Percentiles rank a stretch among this genome's conserved stretches.
These are phyloP conservation scores for Lasiosphaeria hispida DNA, from an alignment of 495 filamentous ascomycete genomes.

Conservation along the genomic window DNA sequence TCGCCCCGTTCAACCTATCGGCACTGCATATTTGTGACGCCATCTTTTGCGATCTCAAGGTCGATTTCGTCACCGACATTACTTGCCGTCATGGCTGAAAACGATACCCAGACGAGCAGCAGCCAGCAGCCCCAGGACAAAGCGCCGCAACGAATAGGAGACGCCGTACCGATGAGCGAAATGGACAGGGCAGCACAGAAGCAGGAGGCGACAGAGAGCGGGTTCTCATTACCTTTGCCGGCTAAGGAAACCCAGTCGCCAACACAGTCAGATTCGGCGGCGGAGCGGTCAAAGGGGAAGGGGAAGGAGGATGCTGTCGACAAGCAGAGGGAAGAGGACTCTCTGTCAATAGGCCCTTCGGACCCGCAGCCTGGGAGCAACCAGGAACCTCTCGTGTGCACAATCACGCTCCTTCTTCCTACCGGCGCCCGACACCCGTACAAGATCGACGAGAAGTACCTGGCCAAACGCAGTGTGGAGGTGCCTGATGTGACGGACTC, in stretches of 20 bases:
- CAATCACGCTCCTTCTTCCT: conserved; percentile 73
- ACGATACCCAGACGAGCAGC: background rate
- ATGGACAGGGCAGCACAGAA: conserved; percentile 8
- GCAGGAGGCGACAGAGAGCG: conserved; percentile 8
- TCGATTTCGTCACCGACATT: background rate
- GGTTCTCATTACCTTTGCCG: conserved; percentile 1
- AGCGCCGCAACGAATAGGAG: conserved; percentile 16
- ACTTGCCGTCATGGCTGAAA: conserved; percentile 21
- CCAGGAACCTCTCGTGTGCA: conserved; percentile 29
- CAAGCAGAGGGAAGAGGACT: conserved; percentile 29
- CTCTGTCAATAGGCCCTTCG: conserved; percentile 43
- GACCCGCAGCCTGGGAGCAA: conserved; percentile 26
- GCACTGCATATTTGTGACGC: too few relatives aligned
- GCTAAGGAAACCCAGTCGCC: conserved; percentile 6
- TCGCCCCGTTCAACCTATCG: too few relatives aligned
- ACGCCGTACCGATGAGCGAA: conserved; percentile 18
- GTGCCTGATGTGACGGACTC: conserved; percentile 58
- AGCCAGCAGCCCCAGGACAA: conserved; percentile 7
- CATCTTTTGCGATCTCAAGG: background rate
- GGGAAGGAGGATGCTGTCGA: conserved; percentile 36
- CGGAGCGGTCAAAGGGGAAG: conserved; percentile 16
- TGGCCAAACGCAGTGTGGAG: conserved; percentile 71
- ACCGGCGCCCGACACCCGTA: conserved; percentile 83
- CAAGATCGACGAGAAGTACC: conserved; percentile 80
- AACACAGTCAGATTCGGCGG: background rate